Evolutionary conservation across 371 early-diverging fungal species (phyloP).

Genomic region (Actinomortierella wolfii): DNA sequence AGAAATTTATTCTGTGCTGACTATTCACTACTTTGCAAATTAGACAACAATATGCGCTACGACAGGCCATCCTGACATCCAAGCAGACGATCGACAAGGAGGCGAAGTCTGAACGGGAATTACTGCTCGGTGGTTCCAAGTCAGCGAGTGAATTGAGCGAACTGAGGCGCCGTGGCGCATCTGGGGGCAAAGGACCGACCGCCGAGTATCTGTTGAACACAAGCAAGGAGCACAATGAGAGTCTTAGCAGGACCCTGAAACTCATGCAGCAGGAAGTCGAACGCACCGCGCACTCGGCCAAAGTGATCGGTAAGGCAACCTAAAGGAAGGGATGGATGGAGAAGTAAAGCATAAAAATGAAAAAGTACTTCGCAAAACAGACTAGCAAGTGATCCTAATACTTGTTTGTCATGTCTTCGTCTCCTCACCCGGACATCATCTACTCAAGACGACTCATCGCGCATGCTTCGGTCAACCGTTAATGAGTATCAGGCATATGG

Average conservation of each 20-base stretch:
- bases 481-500: conserved; percentile 67
- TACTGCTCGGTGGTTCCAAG: conserved; percentile 54
- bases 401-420: not conserved
- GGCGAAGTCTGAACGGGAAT: conserved; percentile 59
- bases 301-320: conserved; percentile 57
- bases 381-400: no score
- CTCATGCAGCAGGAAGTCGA: conserved; percentile 80
- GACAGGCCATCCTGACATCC: conserved; percentile 60
- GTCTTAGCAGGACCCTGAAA: conserved; percentile 66
- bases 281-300: conserved; percentile 66
- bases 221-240: conserved; percentile 37
- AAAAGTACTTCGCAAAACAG: no score
- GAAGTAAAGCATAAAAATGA: not conserved
- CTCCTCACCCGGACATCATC: not conserved
- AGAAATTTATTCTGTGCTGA: no score
- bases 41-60: conserved; percentile 58
- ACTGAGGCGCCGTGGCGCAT: conserved; percentile 42
- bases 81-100: conserved; percentile 62
- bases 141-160: conserved; percentile 39
- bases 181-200: conserved; percentile 51
- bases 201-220: conserved; percentile 44
- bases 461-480: conserved; percentile 56
- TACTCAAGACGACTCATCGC: conserved; percentile 66
- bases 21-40: no score
- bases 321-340: not conserved